These are phyloP conservation scores for Alternaria viburni DNA, from an alignment of 2,329 filamentous ascomycete genomes.

Conservation along the genomic window DNA sequence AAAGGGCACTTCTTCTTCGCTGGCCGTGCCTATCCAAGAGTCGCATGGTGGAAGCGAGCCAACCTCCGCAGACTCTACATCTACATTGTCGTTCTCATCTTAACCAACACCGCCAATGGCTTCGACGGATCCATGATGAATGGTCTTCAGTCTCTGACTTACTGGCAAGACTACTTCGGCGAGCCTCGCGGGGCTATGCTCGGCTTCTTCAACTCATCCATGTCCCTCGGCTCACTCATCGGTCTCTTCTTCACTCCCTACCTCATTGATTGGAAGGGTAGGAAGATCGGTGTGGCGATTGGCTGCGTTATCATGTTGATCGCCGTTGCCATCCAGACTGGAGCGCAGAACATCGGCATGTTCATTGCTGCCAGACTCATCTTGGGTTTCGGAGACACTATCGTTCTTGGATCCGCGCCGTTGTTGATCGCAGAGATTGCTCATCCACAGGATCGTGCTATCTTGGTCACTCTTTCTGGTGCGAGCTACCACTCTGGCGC, in stretches of 20 bases:
- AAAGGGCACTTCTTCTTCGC: conserved; percentile 24
- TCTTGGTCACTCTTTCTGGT: conserved; percentile 37
- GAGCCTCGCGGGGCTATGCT: conserved; percentile 32
- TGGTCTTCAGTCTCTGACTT: conserved; percentile 31
- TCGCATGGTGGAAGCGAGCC: conserved; percentile 14
- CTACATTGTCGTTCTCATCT: conserved; percentile 16
- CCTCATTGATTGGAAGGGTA: conserved; percentile 31
- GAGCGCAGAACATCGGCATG: conserved; percentile 36
- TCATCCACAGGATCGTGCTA: conserved; percentile 43
- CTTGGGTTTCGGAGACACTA: conserved; percentile 35
- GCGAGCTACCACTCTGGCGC: conserved; percentile 48
- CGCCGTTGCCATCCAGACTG: conserved; percentile 32
- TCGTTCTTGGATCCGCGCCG: conserved; percentile 32
- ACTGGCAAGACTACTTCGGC: conserved; percentile 31
- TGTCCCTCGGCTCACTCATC: conserved; percentile 23
- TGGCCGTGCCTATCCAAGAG: conserved; percentile 11
- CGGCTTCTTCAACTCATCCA: conserved; percentile 32
- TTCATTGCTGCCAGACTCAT: conserved; percentile 36
- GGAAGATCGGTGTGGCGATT: conserved; percentile 32
- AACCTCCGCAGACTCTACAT: conserved; percentile 19
- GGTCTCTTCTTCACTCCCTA: conserved; percentile 27
- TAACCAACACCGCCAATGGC: conserved; percentile 52
- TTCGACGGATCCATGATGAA: conserved; percentile 53
- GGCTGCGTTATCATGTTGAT: conserved; percentile 37
- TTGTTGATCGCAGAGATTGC: conserved; percentile 54